A percentile compares a stretch with the other conserved stretches of the same genome.
phyloP scores from a whole-genome alignment of 2,329 filamentous ascomycete genomes.

The Cladosporium sp. region DNA sequence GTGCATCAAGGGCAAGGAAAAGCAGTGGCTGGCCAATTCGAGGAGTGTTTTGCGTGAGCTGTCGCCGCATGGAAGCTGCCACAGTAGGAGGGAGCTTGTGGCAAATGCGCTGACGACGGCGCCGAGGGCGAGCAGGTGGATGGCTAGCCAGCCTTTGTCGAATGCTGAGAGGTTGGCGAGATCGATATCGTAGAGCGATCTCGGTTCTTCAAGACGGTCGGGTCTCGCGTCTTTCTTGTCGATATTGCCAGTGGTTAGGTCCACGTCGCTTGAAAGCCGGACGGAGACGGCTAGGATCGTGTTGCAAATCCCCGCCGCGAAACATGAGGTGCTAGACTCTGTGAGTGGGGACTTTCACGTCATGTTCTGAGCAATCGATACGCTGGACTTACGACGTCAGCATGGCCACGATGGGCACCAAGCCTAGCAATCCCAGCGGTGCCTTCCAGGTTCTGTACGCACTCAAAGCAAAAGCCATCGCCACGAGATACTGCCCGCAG shows the following conservation, averaged over 20 bases:
- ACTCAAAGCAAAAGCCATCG: background rate
- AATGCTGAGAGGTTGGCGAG: background rate
- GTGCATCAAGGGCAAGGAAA: background rate
- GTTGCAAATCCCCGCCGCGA: background rate
- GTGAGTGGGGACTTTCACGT: background rate
- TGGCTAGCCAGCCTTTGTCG: background rate
- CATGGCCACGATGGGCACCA: background rate
- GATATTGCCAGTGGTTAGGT: too few species aligned
- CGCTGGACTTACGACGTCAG: background rate
- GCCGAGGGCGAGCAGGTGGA: background rate
- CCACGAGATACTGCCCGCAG: background rate
- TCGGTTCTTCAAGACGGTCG: background rate
- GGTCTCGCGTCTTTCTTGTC: background rate
- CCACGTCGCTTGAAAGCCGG: background rate
- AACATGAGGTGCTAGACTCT: background rate
- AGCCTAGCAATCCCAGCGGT: background rate
- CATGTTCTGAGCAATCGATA: too few species aligned
- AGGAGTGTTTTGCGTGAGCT: background rate
- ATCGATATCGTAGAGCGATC: background rate
- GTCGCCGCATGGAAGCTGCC: background rate
- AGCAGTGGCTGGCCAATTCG: background rate
- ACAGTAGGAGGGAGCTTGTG: background rate
- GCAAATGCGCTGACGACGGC: background rate
- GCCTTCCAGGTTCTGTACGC: background rate
- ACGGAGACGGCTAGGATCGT: background rate